Evolutionary conservation across 345 rosid species (phyloP), one percentile per base, ranked within the genome.

Genomic region (Turritis glabra): DNA sequence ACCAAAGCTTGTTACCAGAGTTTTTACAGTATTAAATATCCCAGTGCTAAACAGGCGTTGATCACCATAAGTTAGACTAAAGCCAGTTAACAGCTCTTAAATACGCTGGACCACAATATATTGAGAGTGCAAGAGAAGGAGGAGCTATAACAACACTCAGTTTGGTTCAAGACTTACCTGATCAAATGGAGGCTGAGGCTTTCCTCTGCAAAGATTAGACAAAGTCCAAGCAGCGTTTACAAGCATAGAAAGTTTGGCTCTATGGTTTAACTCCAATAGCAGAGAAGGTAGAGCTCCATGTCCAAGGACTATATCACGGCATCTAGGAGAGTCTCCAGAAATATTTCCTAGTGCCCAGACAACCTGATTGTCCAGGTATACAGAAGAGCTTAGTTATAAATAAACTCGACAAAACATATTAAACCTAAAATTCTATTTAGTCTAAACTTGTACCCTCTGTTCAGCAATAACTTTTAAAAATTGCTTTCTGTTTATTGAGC

Each of bases 161-260:
- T 32, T 56, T 40, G n/a, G 40, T 41, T 48, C 37, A 40, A 67
- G 53, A 67, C 52, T 46, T 59, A 91, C 97, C 87, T 87, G 92
- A 70, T 91, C 92, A 81, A 84, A 91, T 68, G 87, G 81, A 71
- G 97, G 95, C 64, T 85, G 87, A 59, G 97, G 97, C 77, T 90
- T 88, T 82, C 96, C 93, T 65, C 93, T 76, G 65, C 90, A 90
- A 75, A 90, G 84, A 84, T 90, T 73, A 65, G 78, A 77, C 56
- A 80, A 41, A 62, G 71, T 77, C 82, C 82, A 79, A 33, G 70
- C 65, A 2, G 71, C 75, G n/a, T 79, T 74, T 62, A 69, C 64
- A 44, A 74, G 78, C 79, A 79, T 68, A 22, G 82, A 79, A 56
- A 55, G 79, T 68, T 67, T 79, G 18, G 56, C 44, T 37, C 38